phyloP scores from a whole-genome alignment of 2,329 filamentous ascomycete species.

The Pestalotiopsis sp. region DNA sequence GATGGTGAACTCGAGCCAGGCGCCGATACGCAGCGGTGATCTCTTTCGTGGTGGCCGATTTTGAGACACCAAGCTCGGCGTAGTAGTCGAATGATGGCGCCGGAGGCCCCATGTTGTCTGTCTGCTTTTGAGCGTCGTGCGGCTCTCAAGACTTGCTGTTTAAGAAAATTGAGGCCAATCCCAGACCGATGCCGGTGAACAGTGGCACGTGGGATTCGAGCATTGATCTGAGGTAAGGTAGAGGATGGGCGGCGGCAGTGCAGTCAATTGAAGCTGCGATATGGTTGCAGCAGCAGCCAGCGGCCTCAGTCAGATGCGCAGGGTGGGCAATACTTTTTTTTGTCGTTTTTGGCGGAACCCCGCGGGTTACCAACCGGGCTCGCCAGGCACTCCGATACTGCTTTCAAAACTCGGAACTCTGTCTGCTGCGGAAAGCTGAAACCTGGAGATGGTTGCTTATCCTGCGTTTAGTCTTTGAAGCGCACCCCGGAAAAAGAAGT shows the following conservation, averaged over 20 bases:
- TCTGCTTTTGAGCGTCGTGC: neutral
- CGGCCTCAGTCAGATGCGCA: neutral
- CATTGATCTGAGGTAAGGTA: neutral
- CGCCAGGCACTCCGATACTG: neutral
- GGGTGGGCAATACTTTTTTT: neutral
- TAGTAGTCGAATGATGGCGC: slow-evolving; percentile 23
- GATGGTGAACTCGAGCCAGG: slow-evolving; percentile 26
- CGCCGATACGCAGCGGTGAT: slow-evolving; percentile 26
- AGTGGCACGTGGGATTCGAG: neutral
- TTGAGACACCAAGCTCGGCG: slow-evolving; percentile 25
- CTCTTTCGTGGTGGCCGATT: slow-evolving; percentile 21
- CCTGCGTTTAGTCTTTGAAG: neutral
- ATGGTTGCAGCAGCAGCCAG: neutral
- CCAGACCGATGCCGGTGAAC: neutral
- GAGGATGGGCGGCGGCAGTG: neutral
- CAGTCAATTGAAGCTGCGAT: neutral
- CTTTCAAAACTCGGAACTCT: neutral
- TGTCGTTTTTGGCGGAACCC: neutral
- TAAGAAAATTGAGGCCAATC: neutral
- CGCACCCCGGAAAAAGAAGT: neutral
- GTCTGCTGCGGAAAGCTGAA: neutral
- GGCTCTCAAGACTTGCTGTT: neutral
- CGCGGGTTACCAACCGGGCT: neutral
- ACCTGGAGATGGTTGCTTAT: neutral
- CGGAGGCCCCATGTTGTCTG: slow-evolving; percentile 1